These are phyloP conservation scores for Fomitopsis pinicola DNA, from an alignment of 1,284 basidiomycete genomes.

Conservation along the genomic window DNA sequence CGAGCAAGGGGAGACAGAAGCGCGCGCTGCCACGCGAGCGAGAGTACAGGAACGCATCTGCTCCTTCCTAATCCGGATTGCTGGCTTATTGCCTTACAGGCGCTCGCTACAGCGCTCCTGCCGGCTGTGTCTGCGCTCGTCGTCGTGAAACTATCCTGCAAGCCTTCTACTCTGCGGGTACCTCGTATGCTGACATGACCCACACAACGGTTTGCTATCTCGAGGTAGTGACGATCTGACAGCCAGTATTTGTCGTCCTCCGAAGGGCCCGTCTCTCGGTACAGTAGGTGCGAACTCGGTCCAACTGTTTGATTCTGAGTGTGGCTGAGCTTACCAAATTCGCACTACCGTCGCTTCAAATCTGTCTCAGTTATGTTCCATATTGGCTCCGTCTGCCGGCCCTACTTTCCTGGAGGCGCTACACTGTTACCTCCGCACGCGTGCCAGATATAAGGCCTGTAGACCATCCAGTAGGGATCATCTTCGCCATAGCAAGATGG, in stretches of 20 bases:
- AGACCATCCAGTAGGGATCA: background rate
- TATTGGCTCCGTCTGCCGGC: background rate
- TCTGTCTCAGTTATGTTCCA: background rate
- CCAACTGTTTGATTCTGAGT: background rate
- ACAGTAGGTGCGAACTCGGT: background rate
- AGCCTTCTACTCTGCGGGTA: background rate
- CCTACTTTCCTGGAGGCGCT: background rate
- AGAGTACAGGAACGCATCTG: background rate
- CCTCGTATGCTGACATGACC: background rate
- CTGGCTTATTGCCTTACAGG: background rate
- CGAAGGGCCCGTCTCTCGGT: background rate
- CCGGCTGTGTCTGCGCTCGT: background rate
- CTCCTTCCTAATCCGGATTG: background rate
- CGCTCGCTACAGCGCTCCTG: background rate
- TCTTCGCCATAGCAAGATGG: slow-evolving; percentile 7
- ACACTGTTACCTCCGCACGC: background rate
- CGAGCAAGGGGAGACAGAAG: background rate
- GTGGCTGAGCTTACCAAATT: background rate
- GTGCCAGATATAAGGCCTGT: slow-evolving; percentile 3
- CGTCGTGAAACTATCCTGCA: background rate
- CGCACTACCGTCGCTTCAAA: background rate
- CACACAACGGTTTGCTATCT: background rate
- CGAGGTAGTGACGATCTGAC: background rate
- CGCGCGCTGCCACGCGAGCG: background rate
- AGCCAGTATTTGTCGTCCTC: background rate